A percentile compares a stretch with the other conserved stretches of the same genome.
phyloP scores from a whole-genome alignment of 805 yeast species.

The Saccharomycopsis guyanensis region DNA sequence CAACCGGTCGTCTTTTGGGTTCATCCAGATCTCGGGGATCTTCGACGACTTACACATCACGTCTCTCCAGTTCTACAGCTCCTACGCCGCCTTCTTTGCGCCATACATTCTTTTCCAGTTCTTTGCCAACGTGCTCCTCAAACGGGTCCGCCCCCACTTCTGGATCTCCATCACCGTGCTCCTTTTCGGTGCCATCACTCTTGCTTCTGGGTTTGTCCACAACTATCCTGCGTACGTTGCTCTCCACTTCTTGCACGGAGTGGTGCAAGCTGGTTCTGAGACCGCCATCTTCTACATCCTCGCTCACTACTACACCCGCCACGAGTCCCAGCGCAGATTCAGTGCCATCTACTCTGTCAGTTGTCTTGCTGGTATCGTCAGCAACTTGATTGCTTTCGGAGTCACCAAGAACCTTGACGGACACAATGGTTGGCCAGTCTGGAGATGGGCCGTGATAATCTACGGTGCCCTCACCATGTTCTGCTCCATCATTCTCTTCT shows the following conservation, averaged over 20 bases:
- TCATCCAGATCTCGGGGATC: constrained; percentile 63
- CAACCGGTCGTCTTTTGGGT: constrained; percentile 69
- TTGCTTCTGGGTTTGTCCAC: constrained; percentile 56
- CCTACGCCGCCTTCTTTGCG: constrained; percentile 62
- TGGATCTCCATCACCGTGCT: constrained; percentile 56
- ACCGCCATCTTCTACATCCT: constrained; percentile 69
- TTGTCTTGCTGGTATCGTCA: constrained; percentile 70
- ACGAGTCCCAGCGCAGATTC: constrained; percentile 63
- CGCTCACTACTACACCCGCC: constrained; percentile 56
- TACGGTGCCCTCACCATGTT: constrained; percentile 35
- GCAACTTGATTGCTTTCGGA: constrained; percentile 63
- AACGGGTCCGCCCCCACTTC: constrained; percentile 51
- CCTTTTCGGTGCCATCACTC: constrained; percentile 52
- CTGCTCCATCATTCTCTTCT: constrained; percentile 30
- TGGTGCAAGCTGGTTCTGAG: constrained; percentile 64
- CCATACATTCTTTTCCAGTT: constrained; percentile 62
- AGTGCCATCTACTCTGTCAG: constrained; percentile 59
- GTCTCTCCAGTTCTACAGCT: constrained; percentile 54
- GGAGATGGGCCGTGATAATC: constrained; percentile 46
- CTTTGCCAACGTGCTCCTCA: constrained; percentile 56
- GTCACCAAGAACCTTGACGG: constrained; percentile 42
- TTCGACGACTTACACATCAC: constrained; percentile 41
- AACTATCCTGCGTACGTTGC: constrained; percentile 54
- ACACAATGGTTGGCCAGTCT: constrained; percentile 38
- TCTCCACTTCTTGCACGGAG: constrained; percentile 58